Evolutionary conservation across 2,329 filamentous ascomycete genomes (phyloP).

Genomic region (Monilinia fructicola): DNA sequence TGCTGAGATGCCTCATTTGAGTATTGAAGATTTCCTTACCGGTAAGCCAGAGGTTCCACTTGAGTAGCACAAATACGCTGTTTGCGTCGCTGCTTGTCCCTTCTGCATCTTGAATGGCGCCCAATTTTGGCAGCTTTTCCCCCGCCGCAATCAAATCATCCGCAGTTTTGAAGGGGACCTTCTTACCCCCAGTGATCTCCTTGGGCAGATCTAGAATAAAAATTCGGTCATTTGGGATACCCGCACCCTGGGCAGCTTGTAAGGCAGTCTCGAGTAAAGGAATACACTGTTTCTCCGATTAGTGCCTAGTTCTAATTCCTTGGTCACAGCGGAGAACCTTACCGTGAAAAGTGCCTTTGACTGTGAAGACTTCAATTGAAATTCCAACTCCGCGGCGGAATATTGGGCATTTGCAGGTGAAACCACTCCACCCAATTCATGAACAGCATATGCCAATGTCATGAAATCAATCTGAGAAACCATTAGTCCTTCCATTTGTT

Average conservation of each 20-base stretch:
- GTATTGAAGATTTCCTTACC: constrained; percentile 47
- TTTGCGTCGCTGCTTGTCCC: constrained; percentile 66
- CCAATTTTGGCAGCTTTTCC: constrained; percentile 51
- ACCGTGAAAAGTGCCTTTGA: constrained; percentile 77
- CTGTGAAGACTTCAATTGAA: constrained; percentile 75
- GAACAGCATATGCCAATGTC: constrained; percentile 70
- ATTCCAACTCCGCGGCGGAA: constrained; percentile 76
- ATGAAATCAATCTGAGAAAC: constrained; percentile 66
- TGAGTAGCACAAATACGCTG: constrained; percentile 76
- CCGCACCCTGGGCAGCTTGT: constrained; percentile 66
- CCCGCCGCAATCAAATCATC: constrained; percentile 71
- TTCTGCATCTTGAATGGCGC: constrained; percentile 58
- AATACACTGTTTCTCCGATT: constrained; percentile 49
- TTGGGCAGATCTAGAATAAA: constrained; percentile 69
- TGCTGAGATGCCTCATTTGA: background rate
- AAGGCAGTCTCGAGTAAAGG: constrained; percentile 63
- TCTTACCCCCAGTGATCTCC: constrained; percentile 49
- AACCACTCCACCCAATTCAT: constrained; percentile 70
- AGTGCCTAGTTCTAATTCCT: background rate
- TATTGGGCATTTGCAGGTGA: constrained; percentile 86
- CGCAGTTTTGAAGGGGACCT: constrained; percentile 63
- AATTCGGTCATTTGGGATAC: constrained; percentile 69
- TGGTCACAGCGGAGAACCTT: constrained; percentile 46
- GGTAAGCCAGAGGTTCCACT: constrained; percentile 54
- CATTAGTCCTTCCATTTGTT: background rate